Base-by-base conservation (phyloP, 495 filamentous ascomycete genomes). In the Penicillium lagena region DNA sequence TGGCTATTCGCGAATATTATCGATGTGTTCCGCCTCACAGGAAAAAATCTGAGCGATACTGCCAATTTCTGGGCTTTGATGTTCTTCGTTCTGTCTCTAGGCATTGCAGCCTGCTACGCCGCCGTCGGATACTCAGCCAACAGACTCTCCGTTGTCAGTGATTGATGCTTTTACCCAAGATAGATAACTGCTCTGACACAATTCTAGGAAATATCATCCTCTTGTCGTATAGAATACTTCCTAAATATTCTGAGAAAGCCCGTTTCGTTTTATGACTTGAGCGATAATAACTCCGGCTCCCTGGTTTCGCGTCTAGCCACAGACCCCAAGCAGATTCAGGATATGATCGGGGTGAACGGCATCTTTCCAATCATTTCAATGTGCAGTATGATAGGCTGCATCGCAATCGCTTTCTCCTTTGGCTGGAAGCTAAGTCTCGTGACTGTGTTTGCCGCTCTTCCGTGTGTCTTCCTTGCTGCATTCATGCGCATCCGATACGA, bases 191-290 rank as follows among this genome's bases (percentile, higher is more conserved):
- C 43, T 72, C 7, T 62, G 47, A 10, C 48, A 63, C 30, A 63
- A 64, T 10, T 82, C 80, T 52, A 69, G 80, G 27, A 68, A 73
- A 86, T 52, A 78, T 82, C 46, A 75, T 86, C 42, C 67, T 79
- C 34, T 22, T 22, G 22, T 6, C 22, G 22, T 4, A 22, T 4
- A 22, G 22, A 22, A 22, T 22, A 22, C 22, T 22, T 22, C 22
- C 22, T 4, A 22, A 67, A 64, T 35, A 73, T 80, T 37, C 46
- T 84, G 14, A 64, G 59, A 46, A 76, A 82, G 46, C 77, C 78
- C 39, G 76, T 78, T 13, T 55, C 70, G 0, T 88, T 82, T 59
- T 89, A 83, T 47, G 84, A 89, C 58, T 56, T 62, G 7, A 6
- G 34, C 33, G 73, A 79, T 37, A 84, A 87, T 48, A 72, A 81